Base-by-base conservation (phyloP, 352 stramenopile genomes). In the Phytophthora citrophthora region DNA sequence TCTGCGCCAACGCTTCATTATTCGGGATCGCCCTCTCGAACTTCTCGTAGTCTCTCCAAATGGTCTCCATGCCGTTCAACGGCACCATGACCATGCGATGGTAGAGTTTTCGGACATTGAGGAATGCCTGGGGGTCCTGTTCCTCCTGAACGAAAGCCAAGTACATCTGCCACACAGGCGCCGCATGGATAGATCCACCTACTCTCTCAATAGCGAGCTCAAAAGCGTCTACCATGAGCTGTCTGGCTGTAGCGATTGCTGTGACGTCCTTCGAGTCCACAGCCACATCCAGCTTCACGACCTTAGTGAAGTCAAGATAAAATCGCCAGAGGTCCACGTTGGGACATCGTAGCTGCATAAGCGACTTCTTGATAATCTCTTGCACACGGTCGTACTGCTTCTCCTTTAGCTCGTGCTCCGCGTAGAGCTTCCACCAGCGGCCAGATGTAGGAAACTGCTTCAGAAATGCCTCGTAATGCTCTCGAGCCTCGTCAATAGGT, bases 21-120 rank as follows among this genome's bases (percentile, higher is more conserved):
- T 96, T 96, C 2, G 88, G 88, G 40, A 96, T 96, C 34, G 79
- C 72, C 16, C 88, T 76, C 56, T 96, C 88, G 40, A 96, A 95
- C 54, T 94, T 93, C 54, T 96, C 88, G 52, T 96, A 96, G 38
- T 96, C 88, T 38, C 83, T 83, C 84, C 87, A 94, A 49, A 96
- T 83, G 10, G 61, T 78, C 27, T 96, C 88, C 85, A 94, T 92
- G 41, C 81, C 77, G 56, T 83, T 74, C 9, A 94, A 81, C 0
- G 88, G 88, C 20, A 93, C 70, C 46, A 85, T 83, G 1, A 96
- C 73, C 11, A 88, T 89, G 26, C 88, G 86, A 54, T 96, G 88
- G 53, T 91, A 96, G 20, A 94, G 73, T 54, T 96, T 96, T 54
- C 88, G 84, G 12, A 93, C 83, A 20, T 68, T 76, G 5, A 94